Base-by-base conservation (phyloP, 164 flowering plant genomes). In the Echeveria elegans region DNA sequence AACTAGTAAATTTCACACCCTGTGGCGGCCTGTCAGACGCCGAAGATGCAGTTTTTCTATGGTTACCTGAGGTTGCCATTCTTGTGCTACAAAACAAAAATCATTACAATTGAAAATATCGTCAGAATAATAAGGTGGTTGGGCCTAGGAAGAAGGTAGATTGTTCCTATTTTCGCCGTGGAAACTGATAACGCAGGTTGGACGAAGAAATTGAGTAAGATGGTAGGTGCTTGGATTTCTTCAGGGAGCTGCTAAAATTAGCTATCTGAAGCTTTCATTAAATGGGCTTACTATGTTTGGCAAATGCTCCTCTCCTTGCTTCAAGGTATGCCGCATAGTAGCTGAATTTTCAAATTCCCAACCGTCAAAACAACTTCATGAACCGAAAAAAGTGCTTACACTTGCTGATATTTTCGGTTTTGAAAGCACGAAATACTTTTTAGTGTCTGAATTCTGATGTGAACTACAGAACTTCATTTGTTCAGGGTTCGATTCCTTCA, bases 1-100 rank as follows among this genome's bases (percentile, higher is more conserved):
- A n/a, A 4, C 95, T 77, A 0, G 78, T 79, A 40, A 88, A 88
- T 66, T 84, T 87, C 32, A 89, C 91, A 1, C 81, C 78, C 56
- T 81, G 83, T 0, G 88, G 87, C 11, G 90, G 89, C 0, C 81
- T 84, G 56, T 75, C 76, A 4, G 68, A 64, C 6, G 73, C 45
- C 0, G 87, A 70, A 1, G 76, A 69, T 4, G 75, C 26, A 11
- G 78, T 66, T 76, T 66, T 71, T 67, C 45, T 74, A 21, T 78
- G 76, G 31, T 50, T 72, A 8, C 73, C 37, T 58, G 81, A 66
- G 59, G 73, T 70, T 26, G 80, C 74, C 81, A 77, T 77, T n/a
- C 4, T n/a, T 0, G 10, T 53, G 31, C 30, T 6, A 53, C 9
- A 48, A 48, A 48, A 19, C n/a, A n/a, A n/a, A 48, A 19, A 4